Evolutionary conservation across 1,284 basidiomycete species (phyloP), one percentile per base, ranked within the genome.

Genomic region (Cryptococcus sp.): DNA sequence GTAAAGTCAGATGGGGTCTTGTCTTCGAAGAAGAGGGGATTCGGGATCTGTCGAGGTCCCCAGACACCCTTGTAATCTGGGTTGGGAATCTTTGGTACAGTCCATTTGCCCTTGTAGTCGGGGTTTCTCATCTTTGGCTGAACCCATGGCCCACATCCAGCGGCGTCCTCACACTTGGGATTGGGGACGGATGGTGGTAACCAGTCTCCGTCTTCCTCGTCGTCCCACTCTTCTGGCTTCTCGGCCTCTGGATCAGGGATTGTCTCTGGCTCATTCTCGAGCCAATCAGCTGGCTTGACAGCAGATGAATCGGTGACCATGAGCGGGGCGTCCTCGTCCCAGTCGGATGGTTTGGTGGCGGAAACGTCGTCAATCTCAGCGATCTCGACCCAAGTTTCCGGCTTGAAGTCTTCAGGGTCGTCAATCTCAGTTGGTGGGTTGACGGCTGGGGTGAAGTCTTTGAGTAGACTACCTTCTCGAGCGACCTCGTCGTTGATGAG

Each of bases 141-240:
- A 69, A 85, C 86, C 91, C 91, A 96, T 73, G 87, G 84, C 72
- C 96, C 96, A 71, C 96, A 99, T 46, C 96, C 96, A 65, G 92
- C 84, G 58, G 86, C 92, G 57, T 86, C 87, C 63, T 86, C 82
- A 72, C 94, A 97, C 76, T 87, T 88, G 67, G 93, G 89, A 83
- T 97, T 97, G 62, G 84, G 80, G 56, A 98, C 81, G 58, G 84
- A 85, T 33, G 95, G 93, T 10, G 93, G 84, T 59, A 97, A 84
- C 92, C 93, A 99, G 73, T 98, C 95, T 76, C 96, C 96, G 70
- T 98, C 95, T 76, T 98, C 95, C 77, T 98, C 96, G 66, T 98
- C 74, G 72, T 97, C 94, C 96, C 96, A 99, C 79, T 99, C 96
- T 75, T 98, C 95, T 34, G 96, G 96, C 83, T 98, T 98, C 79